phyloP scores from a whole-genome alignment of 2,329 filamentous ascomycete genomes.

The Colletotrichum spaethianum region DNA sequence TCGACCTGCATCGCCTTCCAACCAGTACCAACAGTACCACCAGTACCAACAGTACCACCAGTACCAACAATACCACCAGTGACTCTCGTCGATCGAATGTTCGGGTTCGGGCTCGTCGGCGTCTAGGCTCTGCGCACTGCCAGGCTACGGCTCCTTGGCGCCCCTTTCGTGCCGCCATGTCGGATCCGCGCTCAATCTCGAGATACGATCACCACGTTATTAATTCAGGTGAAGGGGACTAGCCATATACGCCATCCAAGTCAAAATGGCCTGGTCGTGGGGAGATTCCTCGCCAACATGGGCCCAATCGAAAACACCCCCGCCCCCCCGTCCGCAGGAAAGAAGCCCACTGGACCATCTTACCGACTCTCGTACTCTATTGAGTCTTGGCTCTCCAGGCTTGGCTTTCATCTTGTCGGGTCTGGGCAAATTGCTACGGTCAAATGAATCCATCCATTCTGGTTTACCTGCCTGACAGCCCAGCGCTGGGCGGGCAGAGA shows the following conservation, averaged over 20 bases:
- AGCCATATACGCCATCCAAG: neutral
- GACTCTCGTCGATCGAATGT: no score
- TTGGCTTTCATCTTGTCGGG: constrained; percentile 9
- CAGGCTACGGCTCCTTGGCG: neutral
- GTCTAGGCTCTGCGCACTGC: neutral
- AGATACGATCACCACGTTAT: neutral
- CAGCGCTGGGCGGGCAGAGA: no score
- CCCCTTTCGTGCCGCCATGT: neutral
- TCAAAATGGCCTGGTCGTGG: constrained; percentile 27
- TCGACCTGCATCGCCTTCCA: neutral
- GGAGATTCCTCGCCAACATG: constrained; percentile 27
- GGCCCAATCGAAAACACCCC: constrained; percentile 13
- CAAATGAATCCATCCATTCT: neutral
- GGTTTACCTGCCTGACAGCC: neutral
- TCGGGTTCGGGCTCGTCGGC: neutral
- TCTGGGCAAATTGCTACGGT: neutral
- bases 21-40: no score
- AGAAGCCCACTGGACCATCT: constrained; percentile 22
- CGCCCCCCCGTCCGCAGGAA: constrained; percentile 10
- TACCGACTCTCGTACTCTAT: no score
- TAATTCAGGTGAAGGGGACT: constrained; percentile 5
- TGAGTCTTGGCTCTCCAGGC: neutral
- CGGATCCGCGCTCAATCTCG: neutral
- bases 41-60: no score
- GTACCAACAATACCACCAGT: no score